Evolutionary conservation across 192 early-diverging fungal species (phyloP), one percentile per base, ranked within the genome.

Genomic region (Coemansia sp.): DNA sequence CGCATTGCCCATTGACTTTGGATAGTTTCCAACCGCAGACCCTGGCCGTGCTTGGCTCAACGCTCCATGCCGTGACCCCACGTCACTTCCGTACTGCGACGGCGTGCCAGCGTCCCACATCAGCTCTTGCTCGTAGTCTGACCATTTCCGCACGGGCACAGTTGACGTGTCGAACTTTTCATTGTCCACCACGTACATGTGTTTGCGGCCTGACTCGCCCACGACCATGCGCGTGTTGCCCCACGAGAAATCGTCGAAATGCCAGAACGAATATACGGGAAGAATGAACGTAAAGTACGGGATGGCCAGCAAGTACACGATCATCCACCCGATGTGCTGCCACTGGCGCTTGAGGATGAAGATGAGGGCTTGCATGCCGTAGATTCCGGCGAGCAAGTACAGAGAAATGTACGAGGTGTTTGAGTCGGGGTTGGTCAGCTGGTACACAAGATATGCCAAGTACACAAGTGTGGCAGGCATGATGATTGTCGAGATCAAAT

Each of bases 161-260:
- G 85, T 82, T 35, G 82, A 83, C 18, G 88, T 85, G 81, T 92
- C 88, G 66, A 92, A 92, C 71, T 89, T 86, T 61, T 87, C 88
- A 55, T 89, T 87, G 58, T 87, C 87, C 41, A 82, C 85, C 64
- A 71, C 71, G 41, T 77, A 81, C 50, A 83, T 61, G 47, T 82
- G 87, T 73, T 85, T 88, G 38, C 82, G 81, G 57, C 92, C 92
- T 35, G 88, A 89, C 67, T 93, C 91, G 62, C 95, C 96, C 7
- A 93, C 85, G 2, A 96, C 92, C 27, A 91, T 47, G 73, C 96
- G 90, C 18, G 96, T 98, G 75, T 94, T 96, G 60, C 95, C 97
- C 97, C 97, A 99, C 22, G 93, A 95, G 66, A 99, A 99, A 73
- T 99, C 94, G 74, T 99, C 97, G 78, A 97, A 94, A 85, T 95